phyloP scores from a whole-genome alignment of 164 flowering plant genomes.

The Houttuynia cordata region DNA sequence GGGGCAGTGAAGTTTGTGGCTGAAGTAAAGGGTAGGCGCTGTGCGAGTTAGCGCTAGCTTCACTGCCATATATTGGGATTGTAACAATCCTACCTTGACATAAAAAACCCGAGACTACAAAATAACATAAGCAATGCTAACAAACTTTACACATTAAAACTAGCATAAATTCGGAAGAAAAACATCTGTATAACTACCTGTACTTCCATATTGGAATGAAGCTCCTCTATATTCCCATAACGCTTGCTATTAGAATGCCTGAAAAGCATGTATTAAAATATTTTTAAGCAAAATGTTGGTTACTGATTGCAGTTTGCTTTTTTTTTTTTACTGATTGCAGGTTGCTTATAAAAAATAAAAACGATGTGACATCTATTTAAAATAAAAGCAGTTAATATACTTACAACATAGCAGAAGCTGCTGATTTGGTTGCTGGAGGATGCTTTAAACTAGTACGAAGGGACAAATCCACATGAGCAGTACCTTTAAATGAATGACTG shows the following conservation, averaged over 20 bases:
- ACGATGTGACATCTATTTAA: neutral
- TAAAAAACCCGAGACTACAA: no score
- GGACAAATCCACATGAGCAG: constrained; percentile 65
- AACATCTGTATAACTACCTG: constrained; percentile 27
- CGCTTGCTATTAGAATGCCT: constrained; percentile 20
- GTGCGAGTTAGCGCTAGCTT: no score
- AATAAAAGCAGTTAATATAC: constrained; percentile 8
- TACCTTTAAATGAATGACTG: constrained; percentile 37
- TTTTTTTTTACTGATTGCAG: no score
- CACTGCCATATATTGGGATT: no score
- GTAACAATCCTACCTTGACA: no score
- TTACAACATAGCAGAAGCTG: constrained; percentile 18
- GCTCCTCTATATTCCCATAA: constrained; percentile 47
- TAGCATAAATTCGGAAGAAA: no score
- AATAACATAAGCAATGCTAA: no score
- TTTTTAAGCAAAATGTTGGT: neutral
- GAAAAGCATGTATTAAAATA: constrained; percentile 9
- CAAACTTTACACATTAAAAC: no score
- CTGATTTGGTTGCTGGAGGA: constrained; percentile 8
- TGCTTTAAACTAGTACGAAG: constrained; percentile 35
- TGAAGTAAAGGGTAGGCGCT: no score
- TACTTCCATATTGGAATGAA: constrained; percentile 56
- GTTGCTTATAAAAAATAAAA: neutral
- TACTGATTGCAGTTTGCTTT: no score
- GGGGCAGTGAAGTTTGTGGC: no score